Percentiles rank a stretch among this genome's conserved stretches.
Evolutionary conservation across 2,329 filamentous ascomycete genomes (phyloP).

Genomic region (Rhynchosporium secalis): DNA sequence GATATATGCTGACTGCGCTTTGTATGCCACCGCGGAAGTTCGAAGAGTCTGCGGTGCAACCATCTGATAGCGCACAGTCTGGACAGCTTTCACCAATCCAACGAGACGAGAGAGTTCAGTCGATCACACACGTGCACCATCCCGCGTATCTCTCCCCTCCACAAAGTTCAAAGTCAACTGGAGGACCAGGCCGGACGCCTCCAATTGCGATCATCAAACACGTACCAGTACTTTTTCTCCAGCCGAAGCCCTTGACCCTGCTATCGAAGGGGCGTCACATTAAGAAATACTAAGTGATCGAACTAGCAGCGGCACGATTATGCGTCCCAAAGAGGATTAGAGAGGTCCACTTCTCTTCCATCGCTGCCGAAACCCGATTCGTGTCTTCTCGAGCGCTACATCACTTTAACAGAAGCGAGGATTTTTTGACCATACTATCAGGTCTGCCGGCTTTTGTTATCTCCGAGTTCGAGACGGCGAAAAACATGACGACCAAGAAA

Average conservation of each 20-base stretch:
- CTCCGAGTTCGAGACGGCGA: conserved; percentile 4
- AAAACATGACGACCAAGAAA: conserved; percentile 2
- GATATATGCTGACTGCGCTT: too few species aligned
- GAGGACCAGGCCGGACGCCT: neutral
- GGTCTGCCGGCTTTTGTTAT: conserved; percentile 1
- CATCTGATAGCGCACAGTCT: neutral
- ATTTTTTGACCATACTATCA: too few species aligned
- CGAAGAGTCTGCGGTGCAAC: neutral
- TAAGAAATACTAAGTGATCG: conserved; percentile 3
- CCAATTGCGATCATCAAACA: conserved; percentile 5
- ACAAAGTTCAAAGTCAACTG: neutral
- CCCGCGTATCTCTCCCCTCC: neutral
- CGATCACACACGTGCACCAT: neutral
- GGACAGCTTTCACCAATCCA: neutral
- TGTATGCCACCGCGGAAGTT: neutral
- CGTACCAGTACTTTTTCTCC: neutral
- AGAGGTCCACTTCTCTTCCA: conserved; percentile 6
- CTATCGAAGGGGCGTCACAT: conserved; percentile 3
- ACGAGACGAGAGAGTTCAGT: neutral
- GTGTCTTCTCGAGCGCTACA: neutral
- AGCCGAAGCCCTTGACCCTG: conserved; percentile 5
- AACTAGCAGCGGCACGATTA: neutral
- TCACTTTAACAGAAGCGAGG: neutral
- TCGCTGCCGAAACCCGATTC: conserved; percentile 5
- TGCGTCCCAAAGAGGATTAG: neutral